Conservation (phyloP, 345 rosid genomes). For the Salix viminalis region DNA sequence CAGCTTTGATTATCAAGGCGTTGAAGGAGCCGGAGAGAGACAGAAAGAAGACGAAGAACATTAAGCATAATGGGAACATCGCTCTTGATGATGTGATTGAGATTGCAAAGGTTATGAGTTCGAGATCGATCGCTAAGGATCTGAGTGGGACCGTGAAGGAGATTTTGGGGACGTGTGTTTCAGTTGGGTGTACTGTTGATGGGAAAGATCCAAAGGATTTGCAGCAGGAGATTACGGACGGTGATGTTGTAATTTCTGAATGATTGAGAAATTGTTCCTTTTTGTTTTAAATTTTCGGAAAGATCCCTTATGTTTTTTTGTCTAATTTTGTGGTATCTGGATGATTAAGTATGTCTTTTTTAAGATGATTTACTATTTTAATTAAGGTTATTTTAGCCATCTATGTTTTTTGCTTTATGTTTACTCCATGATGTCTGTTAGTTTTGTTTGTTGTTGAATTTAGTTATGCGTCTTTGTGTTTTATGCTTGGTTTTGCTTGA, state of each 20-base stretch:
- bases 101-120: conserved; percentile 19
- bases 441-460: not conserved
- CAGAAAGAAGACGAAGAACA: conserved; percentile 28
- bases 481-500: not conserved
- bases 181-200: conserved; percentile 25
- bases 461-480: not conserved
- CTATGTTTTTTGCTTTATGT: not conserved
- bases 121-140: conserved; percentile 25
- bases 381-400: not conserved
- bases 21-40: conserved; percentile 31
- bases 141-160: conserved; percentile 26
- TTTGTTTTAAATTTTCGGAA: not conserved
- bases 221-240: conserved; percentile 21
- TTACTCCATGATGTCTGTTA: not conserved
- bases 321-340: not conserved
- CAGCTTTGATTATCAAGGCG: conserved; percentile 20
- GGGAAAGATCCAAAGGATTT: conserved; percentile 24
- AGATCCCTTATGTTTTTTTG: not conserved
- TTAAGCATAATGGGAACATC: conserved; percentile 21
- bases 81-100: conserved; percentile 20
- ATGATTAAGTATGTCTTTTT: not conserved
- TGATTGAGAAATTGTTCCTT: not conserved
- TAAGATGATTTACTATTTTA: not conserved
- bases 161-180: conserved; percentile 26
- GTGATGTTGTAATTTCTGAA: conserved; percentile 16